Percentiles rank a stretch among this genome's conserved stretches.
These are phyloP conservation scores for Beauveria scarabaeidicola DNA, from an alignment of 2,329 filamentous ascomycete genomes.

Conservation along the genomic window DNA sequence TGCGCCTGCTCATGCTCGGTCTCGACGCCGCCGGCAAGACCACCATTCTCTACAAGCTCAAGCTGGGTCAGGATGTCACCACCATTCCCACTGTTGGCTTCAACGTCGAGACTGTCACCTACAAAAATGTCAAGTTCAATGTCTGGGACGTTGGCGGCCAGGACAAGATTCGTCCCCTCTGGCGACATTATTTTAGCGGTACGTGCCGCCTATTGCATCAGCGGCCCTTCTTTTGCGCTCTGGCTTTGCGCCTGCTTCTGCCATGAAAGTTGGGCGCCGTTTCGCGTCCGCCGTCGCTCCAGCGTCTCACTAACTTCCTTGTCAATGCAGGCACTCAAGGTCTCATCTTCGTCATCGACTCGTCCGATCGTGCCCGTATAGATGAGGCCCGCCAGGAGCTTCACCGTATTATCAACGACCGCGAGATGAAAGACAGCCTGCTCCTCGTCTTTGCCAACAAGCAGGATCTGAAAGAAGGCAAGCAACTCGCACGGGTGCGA, in stretches of 20 bases:
- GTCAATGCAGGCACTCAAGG: constrained; percentile 70
- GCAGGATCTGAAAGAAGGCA: constrained; percentile 83
- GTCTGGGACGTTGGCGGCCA: constrained; percentile 98
- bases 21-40: constrained; percentile 98
- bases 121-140: constrained; percentile 99
- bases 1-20: constrained; percentile 96
- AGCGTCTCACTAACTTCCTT: neutral
- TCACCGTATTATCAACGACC: constrained; percentile 94
- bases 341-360: constrained; percentile 97
- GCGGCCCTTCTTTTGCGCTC: neutral
- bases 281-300: neutral
- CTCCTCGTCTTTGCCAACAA: constrained; percentile 98
- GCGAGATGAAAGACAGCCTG: constrained; percentile 93
- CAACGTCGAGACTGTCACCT: constrained; percentile 97
- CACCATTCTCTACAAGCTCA: constrained; percentile 97
- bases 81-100: constrained; percentile 98
- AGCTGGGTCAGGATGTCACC: constrained; percentile 95
- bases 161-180: constrained; percentile 95
- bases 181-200: constrained; percentile 95
- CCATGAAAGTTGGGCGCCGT: neutral
- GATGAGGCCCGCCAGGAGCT: constrained; percentile 89
- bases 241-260: neutral
- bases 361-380: constrained; percentile 82
- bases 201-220: constrained; percentile 10
- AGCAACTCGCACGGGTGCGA: constrained; percentile 14